Conservation (phyloP, 2,329 filamentous ascomycete species). For the Ceratocystiopsis minuta region DNA sequence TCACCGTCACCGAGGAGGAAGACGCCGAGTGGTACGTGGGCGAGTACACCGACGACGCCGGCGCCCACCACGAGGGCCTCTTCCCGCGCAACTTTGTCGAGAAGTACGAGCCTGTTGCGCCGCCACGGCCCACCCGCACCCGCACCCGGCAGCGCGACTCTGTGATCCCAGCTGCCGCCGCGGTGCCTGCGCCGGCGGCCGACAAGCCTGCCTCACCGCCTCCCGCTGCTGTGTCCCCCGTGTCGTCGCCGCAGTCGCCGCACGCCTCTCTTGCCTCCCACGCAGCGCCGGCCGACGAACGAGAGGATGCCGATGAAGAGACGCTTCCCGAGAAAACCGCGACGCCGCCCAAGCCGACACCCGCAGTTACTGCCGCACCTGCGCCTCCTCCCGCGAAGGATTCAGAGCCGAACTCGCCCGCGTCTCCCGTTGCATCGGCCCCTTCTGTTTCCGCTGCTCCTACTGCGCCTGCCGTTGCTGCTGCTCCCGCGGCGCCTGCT, state of each 20-base stretch:
- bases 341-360: slow-evolving; percentile 7
- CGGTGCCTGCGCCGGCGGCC: slow-evolving; percentile 12
- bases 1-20: slow-evolving; percentile 83
- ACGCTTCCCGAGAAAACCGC: slow-evolving; percentile 12
- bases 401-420: slow-evolving; percentile 14
- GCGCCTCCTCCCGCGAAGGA: slow-evolving; percentile 10
- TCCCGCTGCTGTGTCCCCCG: slow-evolving; percentile 4
- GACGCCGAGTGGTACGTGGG: slow-evolving; percentile 89
- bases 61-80: slow-evolving; percentile 63
- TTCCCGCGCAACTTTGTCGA: slow-evolving; percentile 97
- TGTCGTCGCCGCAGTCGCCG: slow-evolving; percentile 8
- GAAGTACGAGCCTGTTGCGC: slow-evolving; percentile 78
- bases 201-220: slow-evolving; percentile 1
- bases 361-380: slow-evolving; percentile 2
- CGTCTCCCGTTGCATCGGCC: not conserved
- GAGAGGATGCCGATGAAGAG: slow-evolving; percentile 11
- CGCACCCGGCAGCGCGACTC: slow-evolving; percentile 49
- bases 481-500: not conserved
- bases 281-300: not conserved
- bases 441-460: not conserved
- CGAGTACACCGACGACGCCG: slow-evolving; percentile 63
- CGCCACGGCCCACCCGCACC: slow-evolving; percentile 63
- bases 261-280: not conserved
- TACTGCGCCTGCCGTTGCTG: no score
- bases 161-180: slow-evolving; percentile 10